phyloP scores from a whole-genome alignment of 2,329 filamentous ascomycete species.

The Calonectria honghensis region DNA sequence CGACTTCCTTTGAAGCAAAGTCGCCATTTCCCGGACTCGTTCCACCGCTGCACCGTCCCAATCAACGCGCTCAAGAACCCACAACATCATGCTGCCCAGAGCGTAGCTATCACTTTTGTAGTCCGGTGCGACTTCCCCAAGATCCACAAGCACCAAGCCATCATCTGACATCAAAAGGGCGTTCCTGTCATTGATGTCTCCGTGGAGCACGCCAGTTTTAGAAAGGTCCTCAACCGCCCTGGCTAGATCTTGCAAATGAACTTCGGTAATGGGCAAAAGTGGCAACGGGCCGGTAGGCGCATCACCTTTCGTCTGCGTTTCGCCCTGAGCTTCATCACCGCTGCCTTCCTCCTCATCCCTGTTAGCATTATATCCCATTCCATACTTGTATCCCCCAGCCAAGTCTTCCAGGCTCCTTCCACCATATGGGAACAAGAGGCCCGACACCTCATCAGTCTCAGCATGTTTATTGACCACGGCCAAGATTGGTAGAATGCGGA shows the following conservation, averaged over 20 bases:
- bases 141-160: not conserved
- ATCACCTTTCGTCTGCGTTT: too few relatives aligned
- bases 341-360: not conserved
- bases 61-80: not conserved
- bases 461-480: not conserved
- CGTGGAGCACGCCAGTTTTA: not conserved
- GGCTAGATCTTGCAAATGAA: not conserved
- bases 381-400: slow-evolving; percentile 17
- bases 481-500: not conserved
- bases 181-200: slow-evolving; percentile 4
- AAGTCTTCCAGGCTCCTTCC: not conserved
- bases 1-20: not conserved
- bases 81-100: not conserved
- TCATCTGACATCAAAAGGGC: not conserved
- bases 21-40: not conserved
- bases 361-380: not conserved
- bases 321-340: not conserved
- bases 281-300: not conserved
- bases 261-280: not conserved
- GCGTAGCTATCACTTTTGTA: not conserved
- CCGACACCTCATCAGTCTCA: not conserved
- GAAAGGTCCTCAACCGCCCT: not conserved
- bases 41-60: not conserved
- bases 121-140: not conserved
- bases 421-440: not conserved